These are phyloP conservation scores for Thalia dealbata DNA, from an alignment of 176 grass and related monocot species.

Conservation along the genomic window DNA sequence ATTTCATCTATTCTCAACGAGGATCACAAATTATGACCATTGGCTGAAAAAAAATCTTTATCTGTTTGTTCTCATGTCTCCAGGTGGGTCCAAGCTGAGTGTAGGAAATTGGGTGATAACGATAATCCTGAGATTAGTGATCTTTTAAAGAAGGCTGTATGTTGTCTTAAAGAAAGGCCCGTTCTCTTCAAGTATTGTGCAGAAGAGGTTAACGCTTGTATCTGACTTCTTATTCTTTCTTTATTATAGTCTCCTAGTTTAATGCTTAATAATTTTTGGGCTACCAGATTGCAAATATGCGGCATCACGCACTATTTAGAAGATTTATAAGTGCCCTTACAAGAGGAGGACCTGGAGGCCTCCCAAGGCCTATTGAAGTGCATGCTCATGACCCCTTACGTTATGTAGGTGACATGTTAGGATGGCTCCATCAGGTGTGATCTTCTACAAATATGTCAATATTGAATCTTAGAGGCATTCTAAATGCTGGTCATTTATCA, in stretches of 20 bases:
- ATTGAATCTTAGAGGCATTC: neutral
- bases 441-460: slow-evolving; percentile 20
- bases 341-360: slow-evolving; percentile 80
- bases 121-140: slow-evolving; percentile 93
- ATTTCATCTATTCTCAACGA: neutral
- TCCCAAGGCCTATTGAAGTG: slow-evolving; percentile 98
- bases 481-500: neutral
- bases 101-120: slow-evolving; percentile 84
- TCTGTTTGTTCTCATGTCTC: slow-evolving; percentile 9
- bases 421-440: slow-evolving; percentile 92
- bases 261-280: neutral
- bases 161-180: slow-evolving; percentile 81
- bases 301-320: slow-evolving; percentile 95
- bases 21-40: neutral
- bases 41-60: neutral
- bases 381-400: slow-evolving; percentile 99
- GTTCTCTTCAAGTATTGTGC: slow-evolving; percentile 96
- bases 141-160: slow-evolving; percentile 81
- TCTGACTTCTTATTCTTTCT: slow-evolving; percentile 19
- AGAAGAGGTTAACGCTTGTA: slow-evolving; percentile 63
- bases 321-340: slow-evolving; percentile 98
- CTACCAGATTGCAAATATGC: slow-evolving; percentile 91
- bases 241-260: neutral
- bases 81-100: slow-evolving; percentile 98
- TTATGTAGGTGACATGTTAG: slow-evolving; percentile 95